Evolutionary conservation across 805 yeast genomes (phyloP).

Genomic region (Wickerhamomyces sydowiorum): DNA sequence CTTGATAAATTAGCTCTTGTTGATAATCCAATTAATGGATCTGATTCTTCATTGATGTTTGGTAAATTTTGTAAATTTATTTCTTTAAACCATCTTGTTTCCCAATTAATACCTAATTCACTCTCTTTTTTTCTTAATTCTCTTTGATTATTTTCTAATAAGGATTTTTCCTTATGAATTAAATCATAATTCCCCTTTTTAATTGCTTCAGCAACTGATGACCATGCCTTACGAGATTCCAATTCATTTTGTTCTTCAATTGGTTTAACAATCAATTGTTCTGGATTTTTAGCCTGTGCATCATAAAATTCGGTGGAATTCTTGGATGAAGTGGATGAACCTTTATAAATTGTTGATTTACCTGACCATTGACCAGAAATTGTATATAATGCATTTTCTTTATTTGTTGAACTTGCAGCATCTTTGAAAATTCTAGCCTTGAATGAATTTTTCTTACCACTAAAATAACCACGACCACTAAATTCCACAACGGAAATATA

Average conservation of each 20-base stretch:
- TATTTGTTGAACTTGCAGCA: constrained; percentile 41
- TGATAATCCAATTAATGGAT: constrained; percentile 35
- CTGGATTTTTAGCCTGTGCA: constrained; percentile 44
- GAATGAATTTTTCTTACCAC: constrained; percentile 90
- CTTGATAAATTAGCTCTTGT: constrained; percentile 50
- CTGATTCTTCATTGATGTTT: constrained; percentile 26
- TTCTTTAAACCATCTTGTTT: constrained; percentile 73
- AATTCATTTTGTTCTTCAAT: constrained; percentile 71
- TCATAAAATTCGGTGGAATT: constrained; percentile 56
- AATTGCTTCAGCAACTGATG: constrained; percentile 82
- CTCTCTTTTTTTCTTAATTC: constrained; percentile 70
- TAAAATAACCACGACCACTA: constrained; percentile 90
- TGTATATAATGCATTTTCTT: constrained; percentile 66
- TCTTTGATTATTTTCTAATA: constrained; percentile 82
- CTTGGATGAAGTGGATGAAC: constrained; percentile 40
- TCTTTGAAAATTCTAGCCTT: constrained; percentile 75
- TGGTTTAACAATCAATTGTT: constrained; percentile 69
- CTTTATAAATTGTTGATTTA: constrained; percentile 56
- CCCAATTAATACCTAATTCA: constrained; percentile 63
- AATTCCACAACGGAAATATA: constrained; percentile 68
- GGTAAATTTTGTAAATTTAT: constrained; percentile 31
- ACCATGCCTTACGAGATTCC: constrained; percentile 90
- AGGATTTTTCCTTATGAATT: constrained; percentile 70
- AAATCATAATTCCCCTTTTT: constrained; percentile 65
- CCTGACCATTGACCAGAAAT: constrained; percentile 93